These are phyloP conservation scores for Closterium sp. DNA, from an alignment of 139 green algal species.

Conservation along the genomic window DNA sequence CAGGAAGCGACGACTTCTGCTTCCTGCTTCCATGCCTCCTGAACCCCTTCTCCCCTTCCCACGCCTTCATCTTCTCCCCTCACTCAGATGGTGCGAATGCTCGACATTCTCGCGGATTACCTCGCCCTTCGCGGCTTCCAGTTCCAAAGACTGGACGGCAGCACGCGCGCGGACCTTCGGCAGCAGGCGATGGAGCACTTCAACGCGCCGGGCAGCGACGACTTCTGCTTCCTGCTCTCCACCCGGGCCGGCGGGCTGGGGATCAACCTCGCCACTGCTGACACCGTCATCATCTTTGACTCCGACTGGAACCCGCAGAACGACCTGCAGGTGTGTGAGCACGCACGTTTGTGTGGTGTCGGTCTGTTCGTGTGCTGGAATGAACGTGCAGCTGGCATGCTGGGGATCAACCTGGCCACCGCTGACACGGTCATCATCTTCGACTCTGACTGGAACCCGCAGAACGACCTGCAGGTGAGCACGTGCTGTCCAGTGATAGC, in stretches of 20 bases:
- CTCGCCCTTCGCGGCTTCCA: slow-evolving; percentile 80
- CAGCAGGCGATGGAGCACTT: slow-evolving; percentile 93
- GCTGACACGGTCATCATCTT: slow-evolving; percentile 84
- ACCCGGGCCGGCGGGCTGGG: slow-evolving; percentile 82
- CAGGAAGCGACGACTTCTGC: slow-evolving; percentile 82
- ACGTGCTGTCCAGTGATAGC: no score
- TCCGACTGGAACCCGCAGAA: slow-evolving; percentile 68
- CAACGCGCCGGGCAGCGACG: slow-evolving; percentile 79
- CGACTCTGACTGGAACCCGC: slow-evolving; percentile 66
- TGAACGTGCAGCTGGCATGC: slow-evolving; percentile 77
- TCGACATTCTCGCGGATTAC: slow-evolving; percentile 95
- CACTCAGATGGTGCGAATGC: slow-evolving; percentile 83
- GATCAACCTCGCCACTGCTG: slow-evolving; percentile 85
- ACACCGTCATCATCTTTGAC: slow-evolving; percentile 85
- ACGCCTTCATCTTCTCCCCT: no score
- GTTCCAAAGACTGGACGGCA: slow-evolving; percentile 89
- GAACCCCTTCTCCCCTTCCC: no score
- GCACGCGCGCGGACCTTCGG: slow-evolving; percentile 69
- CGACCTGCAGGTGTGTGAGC: slow-evolving; percentile 64
- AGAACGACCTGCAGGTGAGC: slow-evolving; percentile 74
- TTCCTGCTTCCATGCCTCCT: slow-evolving; percentile 94
- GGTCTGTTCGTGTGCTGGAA: no score
- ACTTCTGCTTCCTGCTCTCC: slow-evolving; percentile 95
- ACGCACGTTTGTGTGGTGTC: no score
- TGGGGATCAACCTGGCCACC: slow-evolving; percentile 88